Base-by-base conservation (phyloP, 2,329 filamentous ascomycete genomes). In the Basipetospora chlamydospora region DNA sequence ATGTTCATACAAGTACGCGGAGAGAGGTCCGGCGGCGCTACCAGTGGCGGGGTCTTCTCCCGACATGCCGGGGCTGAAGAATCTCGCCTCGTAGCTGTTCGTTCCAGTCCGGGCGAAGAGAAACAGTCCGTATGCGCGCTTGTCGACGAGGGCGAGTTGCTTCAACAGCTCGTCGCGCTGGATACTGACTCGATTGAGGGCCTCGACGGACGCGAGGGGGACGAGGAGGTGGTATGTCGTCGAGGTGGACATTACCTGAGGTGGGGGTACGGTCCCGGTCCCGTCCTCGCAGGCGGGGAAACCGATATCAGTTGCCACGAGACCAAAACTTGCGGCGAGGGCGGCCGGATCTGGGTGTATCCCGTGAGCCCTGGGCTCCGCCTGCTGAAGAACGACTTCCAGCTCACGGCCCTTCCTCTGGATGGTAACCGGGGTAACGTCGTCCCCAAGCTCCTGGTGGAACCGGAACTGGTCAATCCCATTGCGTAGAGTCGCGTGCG, bases 51-150 rank as follows among this genome's bases (percentile, higher is more conserved):
- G 41, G 22, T 47, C 46, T 25, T 47, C 46, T 12, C 39, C 35
- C 4, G 42, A 40, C 43, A 47, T 47, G 9, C 43, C 43, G 1
- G 43, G 46, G 29, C 41, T 46, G 33, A 47, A 47, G 39, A 46
- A 47, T 10, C 46, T 35, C 4, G 44, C 46, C 15, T 41, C 37
- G 28, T 44, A 46, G 6, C 13, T 35, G 7, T 21, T 9, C n/a
- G 7, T 21, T 9, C n/a, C 33, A 6, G 28, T 28, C 6, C 26
- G 39, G 5, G 43, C 32, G 33, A 45, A 41, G 5, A 45, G 29
- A 23, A 35, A 45, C 20, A 45, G 20, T 3, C 43, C 43, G 32
- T 45, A 42, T 5, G 41, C 37, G 16, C 17, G 17, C 21, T 45
- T 28, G 33, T 45, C 43, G 9, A 41, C 43, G 5, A 33, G 25